A percentile compares a stretch with the other conserved stretches of the same genome.
phyloP scores from a whole-genome alignment of 139 green algal species.

The Marvania coccoides region DNA sequence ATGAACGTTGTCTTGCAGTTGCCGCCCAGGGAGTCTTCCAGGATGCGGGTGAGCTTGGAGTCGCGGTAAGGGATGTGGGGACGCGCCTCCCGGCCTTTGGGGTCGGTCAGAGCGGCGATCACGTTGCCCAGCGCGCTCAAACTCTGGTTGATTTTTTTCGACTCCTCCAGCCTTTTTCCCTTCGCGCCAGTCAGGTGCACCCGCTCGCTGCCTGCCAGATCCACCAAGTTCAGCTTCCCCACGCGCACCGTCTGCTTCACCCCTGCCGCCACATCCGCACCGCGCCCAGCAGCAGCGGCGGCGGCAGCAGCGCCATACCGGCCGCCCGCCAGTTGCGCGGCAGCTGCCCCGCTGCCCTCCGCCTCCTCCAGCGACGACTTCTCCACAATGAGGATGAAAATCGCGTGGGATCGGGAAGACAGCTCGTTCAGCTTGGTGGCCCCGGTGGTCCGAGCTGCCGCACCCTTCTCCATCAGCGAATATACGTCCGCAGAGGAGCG shows the following conservation, averaged over 20 bases:
- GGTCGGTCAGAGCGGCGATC: constrained; percentile 87
- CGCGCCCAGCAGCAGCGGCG: background rate
- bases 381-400: constrained; percentile 95
- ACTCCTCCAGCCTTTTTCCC: constrained; percentile 87
- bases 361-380: constrained; percentile 57
- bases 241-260: constrained; percentile 47
- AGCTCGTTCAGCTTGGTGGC: constrained; percentile 93
- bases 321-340: background rate
- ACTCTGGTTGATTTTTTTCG: constrained; percentile 95
- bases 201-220: constrained; percentile 90
- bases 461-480: constrained; percentile 76
- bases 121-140: constrained; percentile 93
- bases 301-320: background rate
- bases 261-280: background rate
- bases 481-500: constrained; percentile 69
- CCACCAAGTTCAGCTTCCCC: constrained; percentile 97
- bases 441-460: constrained; percentile 67
- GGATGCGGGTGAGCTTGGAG: constrained; percentile 91
- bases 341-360: background rate
- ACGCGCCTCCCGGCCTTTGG: constrained; percentile 21
- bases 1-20: constrained; percentile 95
- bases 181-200: constrained; percentile 88
- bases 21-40: constrained; percentile 88
- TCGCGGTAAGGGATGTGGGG: constrained; percentile 90
- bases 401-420: constrained; percentile 72